Evolutionary conservation across 805 yeast genomes (phyloP).

Genomic region (Blastobotrys peoriensis): DNA sequence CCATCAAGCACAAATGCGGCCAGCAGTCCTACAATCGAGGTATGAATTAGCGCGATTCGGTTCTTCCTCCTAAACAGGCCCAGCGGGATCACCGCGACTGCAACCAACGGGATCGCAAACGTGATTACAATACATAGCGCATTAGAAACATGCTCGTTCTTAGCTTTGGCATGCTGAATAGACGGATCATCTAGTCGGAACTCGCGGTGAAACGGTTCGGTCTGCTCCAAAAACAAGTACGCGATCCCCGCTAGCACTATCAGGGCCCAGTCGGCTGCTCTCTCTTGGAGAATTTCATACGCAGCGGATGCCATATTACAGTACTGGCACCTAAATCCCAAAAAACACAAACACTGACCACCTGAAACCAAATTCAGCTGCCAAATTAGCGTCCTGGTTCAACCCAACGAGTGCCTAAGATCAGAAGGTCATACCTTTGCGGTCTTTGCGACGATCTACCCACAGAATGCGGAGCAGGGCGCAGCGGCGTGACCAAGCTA

Average conservation of each 20-base stretch:
- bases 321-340: no score
- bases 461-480: no score
- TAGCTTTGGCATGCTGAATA: slow-evolving; percentile 76
- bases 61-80: slow-evolving; percentile 20
- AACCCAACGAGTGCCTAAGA: no score
- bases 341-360: no score
- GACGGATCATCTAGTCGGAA: slow-evolving; percentile 71
- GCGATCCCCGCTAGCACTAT: slow-evolving; percentile 8
- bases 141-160: slow-evolving; percentile 62
- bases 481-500: no score
- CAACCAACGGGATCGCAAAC: slow-evolving; percentile 17
- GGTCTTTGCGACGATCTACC: no score
- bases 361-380: no score
- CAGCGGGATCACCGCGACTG: slow-evolving; percentile 23
- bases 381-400: no score
- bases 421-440: no score
- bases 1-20: slow-evolving; percentile 55
- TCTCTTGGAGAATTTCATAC: background rate
- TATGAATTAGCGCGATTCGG: slow-evolving; percentile 44
- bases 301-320: no score
- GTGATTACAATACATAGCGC: slow-evolving; percentile 37
- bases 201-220: slow-evolving; percentile 66
- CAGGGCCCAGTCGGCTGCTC: slow-evolving; percentile 15
- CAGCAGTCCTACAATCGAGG: slow-evolving; percentile 60
- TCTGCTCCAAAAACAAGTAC: slow-evolving; percentile 12